Percentiles rank a stretch among this genome's conserved stretches.
Conservation (phyloP, 2,329 filamentous ascomycete species). For the Thielaviopsis ethacetica region DNA sequence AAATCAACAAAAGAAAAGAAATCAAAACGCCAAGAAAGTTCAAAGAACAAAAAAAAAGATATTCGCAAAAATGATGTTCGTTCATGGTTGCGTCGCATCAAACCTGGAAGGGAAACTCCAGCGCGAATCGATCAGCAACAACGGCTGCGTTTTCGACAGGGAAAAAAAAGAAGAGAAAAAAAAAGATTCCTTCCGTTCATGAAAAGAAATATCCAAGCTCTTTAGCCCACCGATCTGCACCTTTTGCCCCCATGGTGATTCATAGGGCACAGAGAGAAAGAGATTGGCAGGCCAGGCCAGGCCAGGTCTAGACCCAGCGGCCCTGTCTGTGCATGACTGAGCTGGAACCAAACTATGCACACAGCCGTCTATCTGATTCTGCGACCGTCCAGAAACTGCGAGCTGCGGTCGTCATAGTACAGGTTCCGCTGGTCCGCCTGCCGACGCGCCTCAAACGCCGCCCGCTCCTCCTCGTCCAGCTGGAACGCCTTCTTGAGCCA, state of each 20-base stretch:
- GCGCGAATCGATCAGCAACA: no score
- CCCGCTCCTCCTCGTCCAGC: conserved; percentile 45
- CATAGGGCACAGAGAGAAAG: no score
- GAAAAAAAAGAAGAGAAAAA: not conserved
- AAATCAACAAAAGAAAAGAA: not conserved
- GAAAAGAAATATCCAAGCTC: no score
- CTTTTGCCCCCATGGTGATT: no score
- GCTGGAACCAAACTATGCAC: not conserved
- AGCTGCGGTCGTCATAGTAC: conserved; percentile 34
- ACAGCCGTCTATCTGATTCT: conserved; percentile 1
- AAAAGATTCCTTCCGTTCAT: not conserved
- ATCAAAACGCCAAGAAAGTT: no score
- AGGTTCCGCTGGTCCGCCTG: conserved; percentile 26
- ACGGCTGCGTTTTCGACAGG: no score
- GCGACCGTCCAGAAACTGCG: conserved; percentile 39
- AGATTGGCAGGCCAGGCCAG: no score
- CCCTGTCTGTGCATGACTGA: no score
- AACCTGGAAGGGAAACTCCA: no score
- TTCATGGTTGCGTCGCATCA: not conserved
- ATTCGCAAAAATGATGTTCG: not conserved
- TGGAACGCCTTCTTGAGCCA: conserved; percentile 54
- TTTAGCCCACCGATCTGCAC: no score
- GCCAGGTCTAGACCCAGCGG: no score
- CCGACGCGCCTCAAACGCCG: conserved; percentile 40
- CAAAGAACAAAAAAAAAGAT: not conserved